Percentiles rank a stretch among this genome's conserved stretches.
phyloP scores from a whole-genome alignment of 106 monocot species.

The Acanthochlamys bracteata region DNA sequence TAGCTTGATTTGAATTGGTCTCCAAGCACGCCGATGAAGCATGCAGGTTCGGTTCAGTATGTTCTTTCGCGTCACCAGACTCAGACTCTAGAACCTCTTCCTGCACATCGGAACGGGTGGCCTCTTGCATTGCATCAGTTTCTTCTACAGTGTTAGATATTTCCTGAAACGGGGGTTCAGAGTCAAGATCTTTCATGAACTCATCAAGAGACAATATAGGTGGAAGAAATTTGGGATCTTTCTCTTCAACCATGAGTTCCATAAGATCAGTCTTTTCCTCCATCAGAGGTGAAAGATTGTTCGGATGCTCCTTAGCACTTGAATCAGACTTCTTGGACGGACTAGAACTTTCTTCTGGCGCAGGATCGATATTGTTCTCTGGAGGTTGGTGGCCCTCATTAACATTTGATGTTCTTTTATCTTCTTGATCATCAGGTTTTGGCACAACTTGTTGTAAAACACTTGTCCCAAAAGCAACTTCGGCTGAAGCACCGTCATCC shows the following conservation, averaged over 20 bases:
- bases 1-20: constrained; percentile 2
- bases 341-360: too few species aligned
- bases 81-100: constrained; percentile 20
- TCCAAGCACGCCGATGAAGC: constrained; percentile 9
- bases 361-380: too few species aligned
- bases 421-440: constrained; percentile 21
- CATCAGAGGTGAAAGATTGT: constrained; percentile 20
- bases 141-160: constrained; percentile 14
- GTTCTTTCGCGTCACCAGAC: constrained; percentile 14
- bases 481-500: constrained; percentile 44
- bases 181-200: constrained; percentile 83
- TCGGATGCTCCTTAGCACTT: constrained; percentile 8
- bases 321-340: constrained; percentile 21
- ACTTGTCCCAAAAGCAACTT: constrained; percentile 44
- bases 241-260: constrained; percentile 72
- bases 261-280: constrained; percentile 63
- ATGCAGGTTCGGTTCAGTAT: constrained; percentile 4
- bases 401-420: constrained; percentile 5
- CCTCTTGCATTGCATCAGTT: constrained; percentile 4
- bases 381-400: too few species aligned
- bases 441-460: constrained; percentile 15
- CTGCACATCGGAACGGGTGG: constrained; percentile 7
- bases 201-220: constrained; percentile 81
- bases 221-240: constrained; percentile 55
- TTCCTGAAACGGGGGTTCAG: constrained; percentile 82